These are phyloP conservation scores for Nannochloropsis oceanica DNA, from an alignment of 108 stramenopile genomes.

Conservation along the genomic window DNA sequence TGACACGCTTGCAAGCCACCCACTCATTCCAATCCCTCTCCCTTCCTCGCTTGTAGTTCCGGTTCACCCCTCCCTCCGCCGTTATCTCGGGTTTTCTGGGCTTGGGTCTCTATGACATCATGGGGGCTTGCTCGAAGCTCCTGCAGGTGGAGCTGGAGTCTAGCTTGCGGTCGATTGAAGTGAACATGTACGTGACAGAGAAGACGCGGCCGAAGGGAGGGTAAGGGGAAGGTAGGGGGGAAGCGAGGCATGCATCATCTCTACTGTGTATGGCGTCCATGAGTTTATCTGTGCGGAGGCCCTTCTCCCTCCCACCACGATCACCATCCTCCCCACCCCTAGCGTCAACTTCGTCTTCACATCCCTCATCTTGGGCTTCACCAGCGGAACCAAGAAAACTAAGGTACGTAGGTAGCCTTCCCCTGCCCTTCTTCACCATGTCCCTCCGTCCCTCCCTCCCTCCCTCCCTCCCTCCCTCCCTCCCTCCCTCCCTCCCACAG, in stretches of 20 bases:
- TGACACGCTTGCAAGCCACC: neutral
- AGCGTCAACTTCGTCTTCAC: slow-evolving; percentile 20
- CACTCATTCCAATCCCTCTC: neutral
- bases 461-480: neutral
- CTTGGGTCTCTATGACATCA: neutral
- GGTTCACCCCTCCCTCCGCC: neutral
- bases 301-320: no score
- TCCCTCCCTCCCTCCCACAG: neutral
- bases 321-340: neutral
- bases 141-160: neutral
- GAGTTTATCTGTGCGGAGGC: no score
- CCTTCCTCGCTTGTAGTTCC: neutral
- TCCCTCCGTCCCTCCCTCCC: neutral
- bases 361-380: slow-evolving; percentile 18
- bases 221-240: neutral
- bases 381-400: neutral
- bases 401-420: no score
- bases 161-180: neutral
- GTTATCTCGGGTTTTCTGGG: neutral
- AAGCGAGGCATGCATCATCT: no score
- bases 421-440: neutral
- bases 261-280: no score
- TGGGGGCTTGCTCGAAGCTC: neutral
- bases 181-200: neutral
- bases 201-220: neutral